Conservation (phyloP, 495 filamentous ascomycete genomes). For the Corynascus novoguineensis region DNA sequence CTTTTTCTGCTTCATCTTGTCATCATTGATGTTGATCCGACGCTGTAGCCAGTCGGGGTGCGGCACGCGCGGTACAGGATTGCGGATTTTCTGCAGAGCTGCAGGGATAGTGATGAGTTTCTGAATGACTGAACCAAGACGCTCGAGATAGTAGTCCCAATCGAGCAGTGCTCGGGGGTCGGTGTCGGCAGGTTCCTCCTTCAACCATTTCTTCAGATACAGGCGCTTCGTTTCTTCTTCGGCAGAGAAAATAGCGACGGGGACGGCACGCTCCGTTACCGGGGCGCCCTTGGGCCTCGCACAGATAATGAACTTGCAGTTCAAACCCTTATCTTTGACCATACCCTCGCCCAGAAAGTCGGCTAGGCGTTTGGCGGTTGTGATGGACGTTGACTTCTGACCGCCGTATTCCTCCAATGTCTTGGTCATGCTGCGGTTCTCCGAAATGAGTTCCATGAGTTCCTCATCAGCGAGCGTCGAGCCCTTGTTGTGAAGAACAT, state of each 20-base stretch:
- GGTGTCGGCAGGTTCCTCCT: constrained; percentile 88
- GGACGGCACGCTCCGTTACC: constrained; percentile 90
- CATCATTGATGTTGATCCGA: constrained; percentile 88
- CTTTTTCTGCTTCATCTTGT: constrained; percentile 96
- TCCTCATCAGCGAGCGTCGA: constrained; percentile 89
- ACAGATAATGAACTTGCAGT: constrained; percentile 99
- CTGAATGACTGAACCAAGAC: constrained; percentile 91
- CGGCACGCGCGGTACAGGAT: constrained; percentile 85
- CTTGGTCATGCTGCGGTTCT: constrained; percentile 97
- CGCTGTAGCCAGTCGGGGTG: constrained; percentile 97
- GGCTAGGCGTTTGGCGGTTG: constrained; percentile 89
- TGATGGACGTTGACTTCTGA: constrained; percentile 97
- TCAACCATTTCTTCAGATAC: constrained; percentile 92
- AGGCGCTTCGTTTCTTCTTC: constrained; percentile 78
- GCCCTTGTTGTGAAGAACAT: constrained; percentile 83
- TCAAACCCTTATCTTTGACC: constrained; percentile 97
- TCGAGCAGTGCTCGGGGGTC: constrained; percentile 85
- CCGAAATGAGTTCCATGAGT: constrained; percentile 95
- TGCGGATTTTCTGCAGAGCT: constrained; percentile 87
- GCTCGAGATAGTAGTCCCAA: constrained; percentile 95
- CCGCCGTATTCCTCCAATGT: constrained; percentile 90
- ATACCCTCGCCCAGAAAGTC: constrained; percentile 98
- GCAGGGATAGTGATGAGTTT: constrained; percentile 98
- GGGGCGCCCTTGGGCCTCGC: constrained; percentile 79
- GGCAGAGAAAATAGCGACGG: constrained; percentile 94